Percentiles rank a stretch among this genome's conserved stretches.
phyloP scores from a whole-genome alignment of 371 early-diverging fungal species.

The Lichtheimia ornata region DNA sequence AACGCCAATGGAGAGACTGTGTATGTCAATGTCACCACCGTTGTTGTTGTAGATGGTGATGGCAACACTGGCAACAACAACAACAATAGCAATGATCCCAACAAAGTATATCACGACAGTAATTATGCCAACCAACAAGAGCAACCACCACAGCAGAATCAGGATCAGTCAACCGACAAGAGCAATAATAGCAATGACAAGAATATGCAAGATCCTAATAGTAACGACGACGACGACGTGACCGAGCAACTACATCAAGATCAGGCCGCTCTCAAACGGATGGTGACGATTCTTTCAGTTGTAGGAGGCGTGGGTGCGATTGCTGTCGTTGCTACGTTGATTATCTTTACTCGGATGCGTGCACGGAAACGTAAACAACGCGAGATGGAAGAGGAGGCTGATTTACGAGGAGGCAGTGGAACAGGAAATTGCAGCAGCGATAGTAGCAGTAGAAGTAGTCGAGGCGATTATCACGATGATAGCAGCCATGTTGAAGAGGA shows the following conservation, averaged over 20 bases:
- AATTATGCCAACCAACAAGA: constrained; percentile 18
- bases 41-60: constrained; percentile 6
- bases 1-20: constrained; percentile 5
- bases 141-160: not conserved
- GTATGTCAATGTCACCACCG: constrained; percentile 6
- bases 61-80: not conserved
- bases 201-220: constrained; percentile 3
- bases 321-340: constrained; percentile 18
- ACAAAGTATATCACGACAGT: constrained; percentile 13
- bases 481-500: constrained; percentile 2
- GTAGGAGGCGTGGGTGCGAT: constrained; percentile 20
- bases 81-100: constrained; percentile 4
- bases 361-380: constrained; percentile 6
- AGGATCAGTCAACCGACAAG: not conserved
- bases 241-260: constrained; percentile 20
- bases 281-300: constrained; percentile 20
- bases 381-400: constrained; percentile 9
- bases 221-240: constrained; percentile 5
- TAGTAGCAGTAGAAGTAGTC: not conserved
- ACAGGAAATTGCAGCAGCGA: not conserved
- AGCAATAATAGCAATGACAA: not conserved
- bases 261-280: constrained; percentile 19
- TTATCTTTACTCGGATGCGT: constrained; percentile 23
- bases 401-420: not conserved
- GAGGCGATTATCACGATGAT: not conserved